phyloP scores from a whole-genome alignment of 2,329 filamentous ascomycete species.

The Malbranchea zuffiana region DNA sequence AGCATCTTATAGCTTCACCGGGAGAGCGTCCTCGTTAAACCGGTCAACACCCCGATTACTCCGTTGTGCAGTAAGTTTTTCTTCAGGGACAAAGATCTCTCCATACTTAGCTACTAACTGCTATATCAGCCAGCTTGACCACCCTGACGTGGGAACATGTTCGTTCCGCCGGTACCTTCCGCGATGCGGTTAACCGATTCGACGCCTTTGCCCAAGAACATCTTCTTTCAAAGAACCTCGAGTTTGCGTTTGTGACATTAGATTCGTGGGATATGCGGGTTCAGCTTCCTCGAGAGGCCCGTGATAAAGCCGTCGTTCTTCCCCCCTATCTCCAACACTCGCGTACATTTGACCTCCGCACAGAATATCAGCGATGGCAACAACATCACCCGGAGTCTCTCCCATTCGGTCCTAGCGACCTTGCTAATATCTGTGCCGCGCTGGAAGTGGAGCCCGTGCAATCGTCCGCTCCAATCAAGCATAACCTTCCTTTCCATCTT shows the following conservation, averaged over 20 bases:
- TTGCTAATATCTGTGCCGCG: constrained; percentile 95
- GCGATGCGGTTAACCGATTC: constrained; percentile 91
- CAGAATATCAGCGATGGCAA: constrained; percentile 97
- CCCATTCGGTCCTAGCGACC: constrained; percentile 87
- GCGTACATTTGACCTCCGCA: constrained; percentile 88
- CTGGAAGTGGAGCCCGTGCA: constrained; percentile 97
- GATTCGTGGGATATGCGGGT: constrained; percentile 98
- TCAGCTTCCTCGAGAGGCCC: constrained; percentile 90
- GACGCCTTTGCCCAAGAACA: constrained; percentile 89
- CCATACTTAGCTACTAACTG: constrained; percentile 3
- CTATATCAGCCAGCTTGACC: constrained; percentile 69
- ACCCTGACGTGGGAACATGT: constrained; percentile 99
- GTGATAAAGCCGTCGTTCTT: constrained; percentile 94
- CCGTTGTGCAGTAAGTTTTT: constrained; percentile 86
- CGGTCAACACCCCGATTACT: constrained; percentile 96
- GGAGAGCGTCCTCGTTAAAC: constrained; percentile 94
- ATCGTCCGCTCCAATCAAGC: constrained; percentile 95
- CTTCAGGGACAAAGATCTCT: constrained; percentile 11
- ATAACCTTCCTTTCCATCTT: constrained; percentile 94
- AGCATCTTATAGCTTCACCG: constrained; percentile 62
- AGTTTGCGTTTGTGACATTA: constrained; percentile 96
- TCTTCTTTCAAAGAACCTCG: constrained; percentile 77
- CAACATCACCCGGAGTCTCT: constrained; percentile 96
- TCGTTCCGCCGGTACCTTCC: constrained; percentile 90
- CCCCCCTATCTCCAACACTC: constrained; percentile 97